phyloP scores from a whole-genome alignment of 2,329 filamentous ascomycete genomes.

The Phaeoacremonium minimum region DNA sequence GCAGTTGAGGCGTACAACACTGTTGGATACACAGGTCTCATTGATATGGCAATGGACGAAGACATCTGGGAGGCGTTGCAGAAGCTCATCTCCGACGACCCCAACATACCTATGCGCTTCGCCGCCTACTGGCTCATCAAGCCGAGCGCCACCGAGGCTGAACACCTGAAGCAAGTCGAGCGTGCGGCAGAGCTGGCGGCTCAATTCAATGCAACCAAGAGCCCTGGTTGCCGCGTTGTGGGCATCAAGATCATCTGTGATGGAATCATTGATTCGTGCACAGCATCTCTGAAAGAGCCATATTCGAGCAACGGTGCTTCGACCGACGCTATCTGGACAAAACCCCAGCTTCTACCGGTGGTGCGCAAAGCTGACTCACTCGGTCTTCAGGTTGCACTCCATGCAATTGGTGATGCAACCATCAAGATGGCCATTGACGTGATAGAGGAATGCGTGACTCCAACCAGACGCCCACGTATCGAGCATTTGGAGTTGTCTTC shows the following conservation, averaged over 20 bases:
- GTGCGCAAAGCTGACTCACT: conserved; percentile 48
- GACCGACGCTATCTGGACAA: conserved; percentile 50
- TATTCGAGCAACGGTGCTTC: conserved; percentile 44
- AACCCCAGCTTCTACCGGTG: conserved; percentile 45
- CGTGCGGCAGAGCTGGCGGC: conserved; percentile 40
- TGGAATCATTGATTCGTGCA: conserved; percentile 62
- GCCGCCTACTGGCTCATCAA: conserved; percentile 52
- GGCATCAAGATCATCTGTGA: conserved; percentile 64
- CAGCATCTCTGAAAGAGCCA: conserved; percentile 54
- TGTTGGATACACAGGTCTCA: conserved; percentile 47
- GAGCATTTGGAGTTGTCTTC: conserved; percentile 61
- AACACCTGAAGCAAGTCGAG: conserved; percentile 44
- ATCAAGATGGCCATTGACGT: conserved; percentile 53
- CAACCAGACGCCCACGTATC: conserved; percentile 52
- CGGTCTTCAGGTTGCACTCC: conserved; percentile 57
- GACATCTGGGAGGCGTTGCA: conserved; percentile 47
- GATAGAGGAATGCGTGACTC: conserved; percentile 36
- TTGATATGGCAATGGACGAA: conserved; percentile 59
- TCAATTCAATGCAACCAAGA: conserved; percentile 37
- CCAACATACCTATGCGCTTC: conserved; percentile 38
- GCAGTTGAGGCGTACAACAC: conserved; percentile 44
- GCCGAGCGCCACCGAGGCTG: conserved; percentile 36
- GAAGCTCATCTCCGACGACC: conserved; percentile 25
- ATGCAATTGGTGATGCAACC: conserved; percentile 61
- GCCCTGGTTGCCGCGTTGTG: conserved; percentile 46